Percentiles rank a stretch among this genome's conserved stretches.
Conservation (phyloP, 768 basidiomycete genomes). For the Pulveroboletus sp. region DNA sequence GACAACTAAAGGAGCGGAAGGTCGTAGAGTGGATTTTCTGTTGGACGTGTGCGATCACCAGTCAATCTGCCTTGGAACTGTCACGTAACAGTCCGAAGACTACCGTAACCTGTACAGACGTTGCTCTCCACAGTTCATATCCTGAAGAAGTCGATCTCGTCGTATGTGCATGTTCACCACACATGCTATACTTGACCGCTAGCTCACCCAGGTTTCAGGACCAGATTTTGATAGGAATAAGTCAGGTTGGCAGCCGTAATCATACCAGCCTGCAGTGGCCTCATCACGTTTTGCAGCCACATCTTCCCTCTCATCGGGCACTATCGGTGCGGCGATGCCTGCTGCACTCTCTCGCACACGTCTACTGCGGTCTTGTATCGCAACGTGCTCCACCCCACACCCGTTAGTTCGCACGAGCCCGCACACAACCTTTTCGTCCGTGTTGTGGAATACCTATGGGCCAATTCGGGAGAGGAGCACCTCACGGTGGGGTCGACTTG, state of each 20-base stretch:
- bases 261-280: neutral
- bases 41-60: slow-evolving; percentile 56
- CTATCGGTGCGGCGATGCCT: slow-evolving; percentile 86
- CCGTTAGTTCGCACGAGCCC: slow-evolving; percentile 53
- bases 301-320: slow-evolving; percentile 86
- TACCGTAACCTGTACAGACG: slow-evolving; percentile 88
- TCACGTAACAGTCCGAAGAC: slow-evolving; percentile 44
- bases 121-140: slow-evolving; percentile 86
- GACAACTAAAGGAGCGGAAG: slow-evolving; percentile 73
- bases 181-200: neutral
- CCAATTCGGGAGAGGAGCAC: slow-evolving; percentile 72
- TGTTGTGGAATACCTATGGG: slow-evolving; percentile 73
- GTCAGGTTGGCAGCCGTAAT: slow-evolving; percentile 46
- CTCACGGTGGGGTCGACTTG: slow-evolving; percentile 67
- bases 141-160: slow-evolving; percentile 86
- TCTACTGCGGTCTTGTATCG: slow-evolving; percentile 88
- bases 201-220: slow-evolving; percentile 60
- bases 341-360: slow-evolving; percentile 65
- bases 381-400: slow-evolving; percentile 65
- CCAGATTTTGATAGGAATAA: slow-evolving; percentile 85
- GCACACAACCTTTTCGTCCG: slow-evolving; percentile 64
- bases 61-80: slow-evolving; percentile 19
- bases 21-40: slow-evolving; percentile 87
- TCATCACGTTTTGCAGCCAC: slow-evolving; percentile 48
- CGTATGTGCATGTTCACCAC: slow-evolving; percentile 37